Percentiles rank a stretch among this genome's conserved stretches.
Conservation (phyloP, 2,329 filamentous ascomycete genomes). For the Grosmannia serpens region DNA sequence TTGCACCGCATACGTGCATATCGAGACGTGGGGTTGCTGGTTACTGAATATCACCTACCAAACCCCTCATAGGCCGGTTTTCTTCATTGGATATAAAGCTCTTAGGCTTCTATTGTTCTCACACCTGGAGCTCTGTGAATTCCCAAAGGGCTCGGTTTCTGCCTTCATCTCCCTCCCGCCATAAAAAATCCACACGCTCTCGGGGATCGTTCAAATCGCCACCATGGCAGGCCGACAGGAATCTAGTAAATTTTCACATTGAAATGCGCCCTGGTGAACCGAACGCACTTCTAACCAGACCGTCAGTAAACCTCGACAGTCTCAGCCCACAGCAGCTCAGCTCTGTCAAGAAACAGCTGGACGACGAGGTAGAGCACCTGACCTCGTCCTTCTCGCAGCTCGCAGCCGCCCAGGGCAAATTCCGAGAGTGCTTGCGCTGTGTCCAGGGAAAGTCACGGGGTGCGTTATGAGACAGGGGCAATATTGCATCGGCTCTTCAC, state of each 20-base stretch:
- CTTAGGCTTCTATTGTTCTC: neutral
- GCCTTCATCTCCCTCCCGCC: neutral
- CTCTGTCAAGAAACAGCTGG: slow-evolving; percentile 89
- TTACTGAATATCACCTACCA: neutral
- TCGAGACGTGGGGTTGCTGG: neutral
- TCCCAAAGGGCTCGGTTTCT: neutral
- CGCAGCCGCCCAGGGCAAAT: slow-evolving; percentile 80
- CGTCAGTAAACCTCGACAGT: slow-evolving; percentile 52
- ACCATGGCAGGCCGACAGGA: slow-evolving; percentile 12
- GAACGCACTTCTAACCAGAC: neutral
- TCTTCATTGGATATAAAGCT: neutral
- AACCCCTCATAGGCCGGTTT: neutral
- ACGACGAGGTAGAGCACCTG: slow-evolving; percentile 91
- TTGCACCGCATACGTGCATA: neutral
- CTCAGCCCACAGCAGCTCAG: slow-evolving; percentile 78
- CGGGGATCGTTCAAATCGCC: neutral
- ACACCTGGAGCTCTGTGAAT: neutral
- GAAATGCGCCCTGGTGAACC: neutral
- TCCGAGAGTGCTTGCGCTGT: slow-evolving; percentile 76
- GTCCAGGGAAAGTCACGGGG: slow-evolving; percentile 37
- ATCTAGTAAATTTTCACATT: slow-evolving; percentile 2
- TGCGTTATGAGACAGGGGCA: neutral
- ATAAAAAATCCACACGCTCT: neutral
- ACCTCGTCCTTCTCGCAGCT: slow-evolving; percentile 83
- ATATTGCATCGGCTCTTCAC: neutral